These are phyloP conservation scores for Leptographium lundbergii DNA, from an alignment of 2,329 filamentous ascomycete genomes.

Conservation along the genomic window DNA sequence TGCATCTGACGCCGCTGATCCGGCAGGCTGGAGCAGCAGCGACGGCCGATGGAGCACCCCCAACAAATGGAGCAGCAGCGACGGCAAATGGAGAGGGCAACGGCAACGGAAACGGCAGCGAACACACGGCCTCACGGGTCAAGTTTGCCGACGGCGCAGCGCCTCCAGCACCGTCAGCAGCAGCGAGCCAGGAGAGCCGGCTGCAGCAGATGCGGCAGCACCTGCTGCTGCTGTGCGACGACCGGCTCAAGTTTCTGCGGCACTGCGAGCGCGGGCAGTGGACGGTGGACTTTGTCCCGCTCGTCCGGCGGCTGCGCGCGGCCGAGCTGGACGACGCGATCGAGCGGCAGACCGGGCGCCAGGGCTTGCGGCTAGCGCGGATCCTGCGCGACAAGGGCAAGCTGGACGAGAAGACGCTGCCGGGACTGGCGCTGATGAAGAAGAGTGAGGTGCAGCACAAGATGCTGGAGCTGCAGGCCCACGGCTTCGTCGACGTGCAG, in stretches of 20 bases:
- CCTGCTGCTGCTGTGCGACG: slow-evolving; percentile 58
- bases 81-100: neutral
- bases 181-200: slow-evolving; percentile 24
- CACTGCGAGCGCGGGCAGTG: slow-evolving; percentile 63
- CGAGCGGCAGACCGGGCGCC: slow-evolving; percentile 59
- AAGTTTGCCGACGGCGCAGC: slow-evolving; percentile 35
- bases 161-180: neutral
- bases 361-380: slow-evolving; percentile 70
- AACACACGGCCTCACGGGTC: slow-evolving; percentile 20
- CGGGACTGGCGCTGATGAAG: slow-evolving; percentile 68
- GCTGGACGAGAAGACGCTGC: slow-evolving; percentile 84
- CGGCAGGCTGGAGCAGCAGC: neutral
- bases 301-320: slow-evolving; percentile 60
- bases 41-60: neutral
- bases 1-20: neutral
- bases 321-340: slow-evolving; percentile 73
- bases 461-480: slow-evolving; percentile 74
- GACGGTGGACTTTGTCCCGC: slow-evolving; percentile 68
- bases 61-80: too few relatives aligned
- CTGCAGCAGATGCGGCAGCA: slow-evolving; percentile 56
- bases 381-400: slow-evolving; percentile 81
- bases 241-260: slow-evolving; percentile 54
- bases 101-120: slow-evolving; percentile 10
- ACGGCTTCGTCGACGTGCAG: slow-evolving; percentile 80
- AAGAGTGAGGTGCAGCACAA: slow-evolving; percentile 76